Percentiles rank a stretch among this genome's conserved stretches.
Evolutionary conservation across 192 early-diverging fungal genomes (phyloP).

Genomic region (Gigaspora rosea): DNA sequence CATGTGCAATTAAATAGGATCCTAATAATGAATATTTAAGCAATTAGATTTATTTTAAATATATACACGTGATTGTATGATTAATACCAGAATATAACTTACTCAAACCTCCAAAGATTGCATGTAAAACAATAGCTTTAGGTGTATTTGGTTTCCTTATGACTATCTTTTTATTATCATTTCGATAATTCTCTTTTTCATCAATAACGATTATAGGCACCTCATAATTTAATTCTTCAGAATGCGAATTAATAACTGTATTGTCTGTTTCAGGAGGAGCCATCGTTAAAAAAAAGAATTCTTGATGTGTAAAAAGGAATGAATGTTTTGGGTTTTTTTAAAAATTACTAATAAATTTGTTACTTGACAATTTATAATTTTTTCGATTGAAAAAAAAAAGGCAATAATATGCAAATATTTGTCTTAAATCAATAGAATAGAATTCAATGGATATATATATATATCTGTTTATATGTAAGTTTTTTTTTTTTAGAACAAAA

Average conservation of each 20-base stretch:
- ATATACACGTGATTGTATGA: background rate
- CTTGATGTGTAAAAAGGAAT: too few relatives aligned
- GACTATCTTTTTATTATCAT: background rate
- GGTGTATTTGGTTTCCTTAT: background rate
- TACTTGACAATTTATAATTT: too few relatives aligned
- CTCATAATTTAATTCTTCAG: background rate
- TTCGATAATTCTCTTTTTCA: background rate
- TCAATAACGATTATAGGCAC: background rate
- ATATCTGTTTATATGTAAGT: background rate
- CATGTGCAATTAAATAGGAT: conserved; percentile 20
- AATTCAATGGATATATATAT: background rate
- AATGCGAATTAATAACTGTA: too few relatives aligned
- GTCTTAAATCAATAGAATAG: background rate
- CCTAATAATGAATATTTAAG: conserved; percentile 7
- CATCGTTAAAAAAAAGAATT: too few relatives aligned
- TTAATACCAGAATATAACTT: background rate
- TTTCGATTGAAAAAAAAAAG: too few relatives aligned
- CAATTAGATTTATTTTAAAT: background rate
- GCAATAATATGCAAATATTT: background rate
- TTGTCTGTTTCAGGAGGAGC: too few relatives aligned
- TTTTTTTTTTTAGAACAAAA: background rate
- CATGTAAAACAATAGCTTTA: conserved; percentile 10
- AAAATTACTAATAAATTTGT: too few relatives aligned
- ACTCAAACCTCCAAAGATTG: conserved; percentile 24
- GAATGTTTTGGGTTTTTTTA: too few relatives aligned